Percentiles rank a stretch among this genome's conserved stretches.
Evolutionary conservation across 139 green algal species (phyloP).

Genomic region (Chlorella ohadii): DNA sequence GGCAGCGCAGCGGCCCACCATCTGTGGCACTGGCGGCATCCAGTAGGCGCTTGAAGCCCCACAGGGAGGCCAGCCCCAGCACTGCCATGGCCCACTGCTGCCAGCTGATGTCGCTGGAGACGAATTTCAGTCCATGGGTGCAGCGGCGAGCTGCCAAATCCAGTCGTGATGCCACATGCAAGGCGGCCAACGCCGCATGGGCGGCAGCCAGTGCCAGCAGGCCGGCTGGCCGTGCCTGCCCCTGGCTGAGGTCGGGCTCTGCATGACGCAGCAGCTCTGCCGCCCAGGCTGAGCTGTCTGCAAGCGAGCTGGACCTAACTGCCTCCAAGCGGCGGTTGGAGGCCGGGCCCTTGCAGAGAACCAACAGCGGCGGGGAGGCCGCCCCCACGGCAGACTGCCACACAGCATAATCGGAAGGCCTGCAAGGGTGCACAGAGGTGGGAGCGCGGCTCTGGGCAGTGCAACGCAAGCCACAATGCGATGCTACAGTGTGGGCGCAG

Average conservation of each 20-base stretch:
- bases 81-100: neutral
- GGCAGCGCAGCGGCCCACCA: too few species aligned
- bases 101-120: neutral
- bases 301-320: neutral
- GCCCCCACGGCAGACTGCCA: neutral
- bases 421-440: neutral
- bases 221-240: neutral
- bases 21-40: too few species aligned
- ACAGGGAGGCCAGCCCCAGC: too few species aligned
- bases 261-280: constrained; percentile 1
- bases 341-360: neutral
- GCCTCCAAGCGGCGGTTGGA: neutral
- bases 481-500: too few species aligned
- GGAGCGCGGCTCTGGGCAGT: too few species aligned
- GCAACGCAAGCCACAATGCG: neutral
- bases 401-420: neutral
- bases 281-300: neutral
- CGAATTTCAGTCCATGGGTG: neutral
- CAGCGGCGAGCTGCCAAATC: neutral
- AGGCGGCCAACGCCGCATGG: neutral
- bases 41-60: too few species aligned
- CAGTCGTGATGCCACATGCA: neutral
- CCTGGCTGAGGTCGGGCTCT: neutral
- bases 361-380: neutral
- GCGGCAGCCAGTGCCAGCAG: neutral